Conservation (phyloP, 139 green algal species). For the Zygnema circumcarinatum region DNA sequence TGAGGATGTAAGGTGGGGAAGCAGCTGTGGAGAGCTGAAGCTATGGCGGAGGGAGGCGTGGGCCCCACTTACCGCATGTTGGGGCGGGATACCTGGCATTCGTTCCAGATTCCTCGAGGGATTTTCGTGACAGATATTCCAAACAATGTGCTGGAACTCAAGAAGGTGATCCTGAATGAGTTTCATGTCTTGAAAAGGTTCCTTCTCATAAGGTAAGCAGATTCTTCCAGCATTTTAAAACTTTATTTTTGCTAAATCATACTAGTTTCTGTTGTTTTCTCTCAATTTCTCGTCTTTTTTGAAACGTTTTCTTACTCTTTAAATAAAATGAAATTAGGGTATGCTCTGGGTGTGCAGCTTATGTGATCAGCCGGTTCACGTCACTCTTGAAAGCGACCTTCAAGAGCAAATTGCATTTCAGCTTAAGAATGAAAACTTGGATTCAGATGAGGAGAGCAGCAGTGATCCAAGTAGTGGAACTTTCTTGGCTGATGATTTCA, state of each 20-base stretch:
- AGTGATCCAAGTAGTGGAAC: neutral
- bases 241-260: too few species aligned
- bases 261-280: too few species aligned
- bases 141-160: slow-evolving; percentile 10
- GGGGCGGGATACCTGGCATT: neutral
- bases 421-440: neutral
- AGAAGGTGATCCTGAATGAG: slow-evolving; percentile 20
- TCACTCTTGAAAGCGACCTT: neutral
- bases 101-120: neutral
- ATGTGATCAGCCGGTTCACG: neutral
- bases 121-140: neutral
- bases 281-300: too few species aligned
- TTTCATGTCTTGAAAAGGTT: slow-evolving; percentile 26
- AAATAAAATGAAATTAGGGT: too few species aligned
- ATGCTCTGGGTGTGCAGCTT: too few species aligned
- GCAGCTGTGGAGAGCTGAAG: too few species aligned
- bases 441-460: neutral
- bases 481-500: neutral
- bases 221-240: too few species aligned
- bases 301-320: too few species aligned
- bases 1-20: too few species aligned
- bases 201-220: neutral
- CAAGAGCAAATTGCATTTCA: neutral
- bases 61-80: neutral
- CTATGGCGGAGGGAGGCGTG: neutral